Base-by-base conservation (phyloP, 1,284 basidiomycete genomes). In the Ustilago crameri region DNA sequence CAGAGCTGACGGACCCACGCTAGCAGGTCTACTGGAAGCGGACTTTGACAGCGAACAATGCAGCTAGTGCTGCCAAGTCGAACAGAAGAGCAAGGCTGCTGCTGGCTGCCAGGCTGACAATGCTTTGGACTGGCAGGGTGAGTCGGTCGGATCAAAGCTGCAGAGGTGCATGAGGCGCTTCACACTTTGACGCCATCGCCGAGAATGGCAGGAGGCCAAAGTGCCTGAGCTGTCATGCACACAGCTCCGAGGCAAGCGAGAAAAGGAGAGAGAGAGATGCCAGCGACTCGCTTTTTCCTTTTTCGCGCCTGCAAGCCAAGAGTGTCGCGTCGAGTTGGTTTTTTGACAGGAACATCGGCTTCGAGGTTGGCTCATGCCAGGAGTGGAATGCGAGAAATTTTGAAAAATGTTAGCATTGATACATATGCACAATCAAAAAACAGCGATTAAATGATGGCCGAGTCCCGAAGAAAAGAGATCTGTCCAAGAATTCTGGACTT, bases 101-200 rank as follows among this genome's bases (percentile, higher is more conserved):
- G 46, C 46, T 20, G 7, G n/a, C 9, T 17, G 45, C 8, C 12
- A 20, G n/a, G 18, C 18, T 46, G 45, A 23, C 37, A 37, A n/a
- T 8, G 35, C n/a, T 37, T 8, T 26, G n/a, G n/a, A n/a, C n/a
- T n/a, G n/a, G n/a, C n/a, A n/a, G n/a, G n/a, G n/a, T n/a, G n/a
- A n/a, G n/a, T n/a, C 26, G 30, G n/a, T 53, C 27, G 51, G 23
- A 20, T 38, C 43, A 42, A 45, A 41, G 44, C 46, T 47, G 46
- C 46, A 49, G 47, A 57, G 27, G 41, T 57, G 54, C 54, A 57
- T 49, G 20, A 37, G n/a, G 46, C 32, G 46, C 53, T 41, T 56
- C 22, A 27, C 26, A 56, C 20, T 43, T 35, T 42, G 37, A 42
- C 9, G 44, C 46, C 30, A 24, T 48, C 54, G 47, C 45, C 47